Base-by-base conservation (phyloP, 2,329 filamentous ascomycete species). In the Setomelanomma holmii region DNA sequence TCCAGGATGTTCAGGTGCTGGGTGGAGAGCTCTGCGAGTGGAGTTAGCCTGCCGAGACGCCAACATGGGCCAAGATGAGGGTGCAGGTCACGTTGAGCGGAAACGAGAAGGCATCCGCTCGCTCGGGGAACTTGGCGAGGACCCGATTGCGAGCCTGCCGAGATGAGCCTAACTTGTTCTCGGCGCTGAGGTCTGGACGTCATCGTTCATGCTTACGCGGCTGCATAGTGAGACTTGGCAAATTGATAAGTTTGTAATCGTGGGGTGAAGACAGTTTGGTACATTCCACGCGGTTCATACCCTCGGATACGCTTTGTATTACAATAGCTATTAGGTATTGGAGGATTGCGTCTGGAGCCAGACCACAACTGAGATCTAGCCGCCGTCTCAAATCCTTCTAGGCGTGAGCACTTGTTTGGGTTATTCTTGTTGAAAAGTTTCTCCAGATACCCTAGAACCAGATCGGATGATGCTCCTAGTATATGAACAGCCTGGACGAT, bases 41-140 rank as follows among this genome's bases (percentile, higher is more conserved):
- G 10, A 40, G 57, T 53, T 64, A 63, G 59, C n/a, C 20, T 54
- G 61, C 60, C 61, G 27, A 39, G 61, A 52, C 52, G 57, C 59
- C 61, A 63, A 64, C 59, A 33, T 34, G 41, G 36, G 36, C 59
- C 61, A 63, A 64, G 61, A 33, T 34, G 41, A 39, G 36, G 43
- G 49, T 40, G 51, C 27, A 42, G 44, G 49, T 60, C 59, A 62
- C 57, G 59, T 62, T 62, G 51, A 40, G 53, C 36, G 53, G 48
- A 33, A 42, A 19, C 23, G 52, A 47, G 52, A 50, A 52, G 36
- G 49, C 54, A 60, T 55, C 56, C 54, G 59, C 40, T 47, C 43
- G 30, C 41, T 20, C 14, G 40, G 40, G 7, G 49, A 38, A 40
- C 17, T 36, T 23, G 34, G 42, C 53, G 27, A 42, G 23, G 40